phyloP scores from a whole-genome alignment of 2,329 filamentous ascomycete genomes.

The Boeremia lycopersici region DNA sequence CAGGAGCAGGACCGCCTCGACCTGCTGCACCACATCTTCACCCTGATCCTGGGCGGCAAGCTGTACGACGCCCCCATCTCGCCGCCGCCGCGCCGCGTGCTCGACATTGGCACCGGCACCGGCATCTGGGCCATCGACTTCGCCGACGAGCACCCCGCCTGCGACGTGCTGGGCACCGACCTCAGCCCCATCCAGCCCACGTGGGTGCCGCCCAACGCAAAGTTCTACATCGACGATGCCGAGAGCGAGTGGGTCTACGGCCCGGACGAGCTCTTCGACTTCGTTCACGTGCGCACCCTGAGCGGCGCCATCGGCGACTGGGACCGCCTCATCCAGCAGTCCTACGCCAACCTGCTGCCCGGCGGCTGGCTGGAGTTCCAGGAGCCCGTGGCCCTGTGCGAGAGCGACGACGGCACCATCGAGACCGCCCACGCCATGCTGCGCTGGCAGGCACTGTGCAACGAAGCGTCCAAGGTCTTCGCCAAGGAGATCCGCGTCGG shows the following conservation, averaged over 20 bases:
- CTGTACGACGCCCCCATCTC: slow-evolving; percentile 43
- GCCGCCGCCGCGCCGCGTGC: slow-evolving; percentile 29
- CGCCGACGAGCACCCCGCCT: slow-evolving; percentile 43
- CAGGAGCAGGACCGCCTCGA: slow-evolving; percentile 48
- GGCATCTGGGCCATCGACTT: slow-evolving; percentile 51
- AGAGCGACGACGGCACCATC: slow-evolving; percentile 41
- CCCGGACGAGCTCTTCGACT: slow-evolving; percentile 43
- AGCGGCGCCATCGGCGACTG: slow-evolving; percentile 42
- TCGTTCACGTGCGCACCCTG: slow-evolving; percentile 43
- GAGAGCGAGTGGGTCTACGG: slow-evolving; percentile 48
- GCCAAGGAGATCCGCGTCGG: slow-evolving; percentile 36
- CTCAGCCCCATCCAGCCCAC: slow-evolving; percentile 47
- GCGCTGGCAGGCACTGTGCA: slow-evolving; percentile 39
- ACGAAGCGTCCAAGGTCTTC: slow-evolving; percentile 35
- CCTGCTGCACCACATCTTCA: slow-evolving; percentile 48
- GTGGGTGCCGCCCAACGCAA: slow-evolving; percentile 49
- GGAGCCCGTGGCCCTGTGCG: slow-evolving; percentile 41
- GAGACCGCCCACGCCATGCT: slow-evolving; percentile 28
- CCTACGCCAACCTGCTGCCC: slow-evolving; percentile 35
- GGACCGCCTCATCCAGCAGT: slow-evolving; percentile 34
- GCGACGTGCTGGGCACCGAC: slow-evolving; percentile 46
- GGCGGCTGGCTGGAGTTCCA: slow-evolving; percentile 48
- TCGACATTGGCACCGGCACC: slow-evolving; percentile 50
- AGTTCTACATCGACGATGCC: slow-evolving; percentile 52
- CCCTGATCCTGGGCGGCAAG: slow-evolving; percentile 43